phyloP scores from a whole-genome alignment of 1,284 basidiomycete species.

The Marasmius tenuissimus region DNA sequence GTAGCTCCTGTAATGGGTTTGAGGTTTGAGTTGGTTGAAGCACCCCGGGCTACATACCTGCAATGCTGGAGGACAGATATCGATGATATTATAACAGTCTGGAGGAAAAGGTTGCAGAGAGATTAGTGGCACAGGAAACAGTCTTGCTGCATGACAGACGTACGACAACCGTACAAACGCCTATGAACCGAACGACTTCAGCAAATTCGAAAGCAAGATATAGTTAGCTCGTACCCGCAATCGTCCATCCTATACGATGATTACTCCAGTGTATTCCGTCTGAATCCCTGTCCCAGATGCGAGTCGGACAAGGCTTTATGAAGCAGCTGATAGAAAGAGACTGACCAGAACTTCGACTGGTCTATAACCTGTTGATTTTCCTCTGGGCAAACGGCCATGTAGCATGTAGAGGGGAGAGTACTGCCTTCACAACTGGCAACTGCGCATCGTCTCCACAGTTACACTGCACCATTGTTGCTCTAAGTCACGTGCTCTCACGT shows the following conservation, averaged over 20 bases:
- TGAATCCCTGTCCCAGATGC: background rate
- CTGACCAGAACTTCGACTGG: background rate
- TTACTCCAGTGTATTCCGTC: background rate
- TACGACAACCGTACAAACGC: constrained; percentile 60
- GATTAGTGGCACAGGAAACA: background rate
- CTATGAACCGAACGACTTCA: background rate
- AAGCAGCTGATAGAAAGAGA: too few species aligned
- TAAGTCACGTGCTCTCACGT: too few species aligned
- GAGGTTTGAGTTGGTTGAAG: background rate
- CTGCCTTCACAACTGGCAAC: too few species aligned
- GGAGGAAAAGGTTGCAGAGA: constrained; percentile 4
- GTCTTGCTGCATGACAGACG: constrained; percentile 25
- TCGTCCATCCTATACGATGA: background rate
- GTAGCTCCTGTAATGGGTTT: constrained; percentile 51
- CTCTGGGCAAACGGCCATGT: background rate
- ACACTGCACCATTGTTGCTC: too few species aligned
- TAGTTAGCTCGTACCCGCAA: background rate
- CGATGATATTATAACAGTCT: constrained; percentile 64
- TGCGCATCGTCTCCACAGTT: too few species aligned
- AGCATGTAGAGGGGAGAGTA: too few species aligned
- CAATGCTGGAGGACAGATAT: constrained; percentile 59
- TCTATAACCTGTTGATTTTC: background rate
- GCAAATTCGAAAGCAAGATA: background rate
- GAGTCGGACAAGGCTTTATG: background rate
- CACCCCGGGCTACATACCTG: constrained; percentile 41